These are phyloP conservation scores for Geotrichum histeridarum DNA, from an alignment of 1,139 yeast species.

Conservation along the genomic window DNA sequence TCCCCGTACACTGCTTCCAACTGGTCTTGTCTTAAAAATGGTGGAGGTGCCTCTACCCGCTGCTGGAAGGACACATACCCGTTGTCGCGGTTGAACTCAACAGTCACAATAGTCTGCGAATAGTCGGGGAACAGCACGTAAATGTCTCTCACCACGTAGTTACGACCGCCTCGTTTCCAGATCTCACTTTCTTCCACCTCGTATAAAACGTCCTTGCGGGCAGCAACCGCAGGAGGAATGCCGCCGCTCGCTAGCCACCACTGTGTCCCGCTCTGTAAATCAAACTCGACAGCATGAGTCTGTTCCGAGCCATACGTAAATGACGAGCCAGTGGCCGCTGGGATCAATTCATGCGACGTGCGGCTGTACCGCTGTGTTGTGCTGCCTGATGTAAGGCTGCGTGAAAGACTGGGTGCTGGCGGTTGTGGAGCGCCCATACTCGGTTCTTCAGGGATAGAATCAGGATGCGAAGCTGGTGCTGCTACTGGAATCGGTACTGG, in stretches of 20 bases:
- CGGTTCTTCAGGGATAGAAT: constrained; percentile 24
- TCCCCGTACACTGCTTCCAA: constrained; percentile 49
- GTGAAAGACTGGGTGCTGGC: constrained; percentile 16
- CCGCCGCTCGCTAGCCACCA: constrained; percentile 64
- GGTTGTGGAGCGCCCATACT: constrained; percentile 21
- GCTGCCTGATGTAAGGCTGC: constrained; percentile 6
- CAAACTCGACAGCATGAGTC: constrained; percentile 27
- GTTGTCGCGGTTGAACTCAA: constrained; percentile 45
- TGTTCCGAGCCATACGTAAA: background rate
- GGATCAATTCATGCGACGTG: background rate
- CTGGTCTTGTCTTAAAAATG: constrained; percentile 42
- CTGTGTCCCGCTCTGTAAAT: constrained; percentile 38
- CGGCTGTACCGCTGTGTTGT: constrained; percentile 3
- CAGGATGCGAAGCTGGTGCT: constrained; percentile 1
- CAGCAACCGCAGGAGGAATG: constrained; percentile 53
- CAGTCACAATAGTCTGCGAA: constrained; percentile 54
- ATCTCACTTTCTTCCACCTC: constrained; percentile 62
- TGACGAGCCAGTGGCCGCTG: background rate
- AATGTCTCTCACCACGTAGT: constrained; percentile 56
- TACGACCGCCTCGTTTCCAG: constrained; percentile 52
- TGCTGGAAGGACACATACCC: constrained; percentile 46
- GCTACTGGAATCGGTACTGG: constrained; percentile 1
- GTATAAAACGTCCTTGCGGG: constrained; percentile 44
- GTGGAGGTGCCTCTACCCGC: constrained; percentile 43
- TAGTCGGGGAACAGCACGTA: constrained; percentile 71